These are phyloP conservation scores for Cicer cuneatum DNA, from an alignment of 306 rosid species.

Conservation along the genomic window DNA sequence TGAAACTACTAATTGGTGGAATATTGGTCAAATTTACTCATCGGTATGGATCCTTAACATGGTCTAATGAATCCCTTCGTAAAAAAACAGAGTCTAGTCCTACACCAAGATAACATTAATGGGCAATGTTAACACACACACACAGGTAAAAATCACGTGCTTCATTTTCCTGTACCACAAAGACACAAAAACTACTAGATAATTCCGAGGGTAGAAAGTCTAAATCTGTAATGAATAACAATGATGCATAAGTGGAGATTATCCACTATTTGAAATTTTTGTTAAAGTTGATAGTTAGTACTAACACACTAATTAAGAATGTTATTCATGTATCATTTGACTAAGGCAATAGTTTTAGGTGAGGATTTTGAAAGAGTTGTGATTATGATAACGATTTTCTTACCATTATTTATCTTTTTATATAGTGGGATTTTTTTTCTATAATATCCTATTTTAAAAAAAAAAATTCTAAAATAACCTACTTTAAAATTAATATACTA, in stretches of 20 bases:
- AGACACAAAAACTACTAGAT: background rate
- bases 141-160: background rate
- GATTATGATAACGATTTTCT: conserved; percentile 33
- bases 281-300: conserved; percentile 27
- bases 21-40: no score
- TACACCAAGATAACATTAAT: no score
- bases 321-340: conserved; percentile 41
- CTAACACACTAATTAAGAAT: conserved; percentile 16
- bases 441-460: no score
- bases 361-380: conserved; percentile 59
- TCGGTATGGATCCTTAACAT: no score
- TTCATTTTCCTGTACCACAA: conserved; percentile 8
- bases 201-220: background rate
- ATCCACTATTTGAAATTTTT: conserved; percentile 36
- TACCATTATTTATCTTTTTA: no score
- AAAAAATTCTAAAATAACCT: no score
- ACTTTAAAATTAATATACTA: no score
- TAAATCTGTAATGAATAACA: background rate
- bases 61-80: no score
- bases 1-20: no score
- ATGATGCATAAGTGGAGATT: conserved; percentile 24
- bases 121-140: no score
- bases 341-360: conserved; percentile 44
- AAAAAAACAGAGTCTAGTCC: no score
- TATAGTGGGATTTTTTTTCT: no score